Percentiles rank a stretch among this genome's conserved stretches.
Conservation (phyloP, 2,329 filamentous ascomycete species). For the Dendrostoma leiphaemia region DNA sequence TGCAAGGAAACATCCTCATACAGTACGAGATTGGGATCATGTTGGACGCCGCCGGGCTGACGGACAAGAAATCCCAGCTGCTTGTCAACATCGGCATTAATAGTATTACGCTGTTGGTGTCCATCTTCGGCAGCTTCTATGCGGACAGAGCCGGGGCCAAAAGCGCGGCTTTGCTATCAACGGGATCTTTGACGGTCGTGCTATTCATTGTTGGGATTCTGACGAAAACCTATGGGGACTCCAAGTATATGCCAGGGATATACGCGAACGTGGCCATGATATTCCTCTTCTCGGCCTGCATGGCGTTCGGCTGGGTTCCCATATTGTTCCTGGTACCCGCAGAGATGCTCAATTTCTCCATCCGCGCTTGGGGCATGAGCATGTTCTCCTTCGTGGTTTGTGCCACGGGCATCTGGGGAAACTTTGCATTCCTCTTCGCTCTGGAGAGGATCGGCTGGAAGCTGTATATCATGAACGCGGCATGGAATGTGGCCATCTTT, state of each 20-base stretch:
- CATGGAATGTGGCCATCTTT: slow-evolving; percentile 23
- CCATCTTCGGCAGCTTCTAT: slow-evolving; percentile 32
- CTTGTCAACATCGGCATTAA: slow-evolving; percentile 35
- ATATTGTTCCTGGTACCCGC: slow-evolving; percentile 7
- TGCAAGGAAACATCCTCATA: slow-evolving; percentile 31
- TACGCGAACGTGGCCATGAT: slow-evolving; percentile 17
- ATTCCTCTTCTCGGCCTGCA: slow-evolving; percentile 14
- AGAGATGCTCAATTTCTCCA: slow-evolving; percentile 17
- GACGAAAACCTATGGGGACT: slow-evolving; percentile 27
- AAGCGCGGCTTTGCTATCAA: slow-evolving; percentile 24
- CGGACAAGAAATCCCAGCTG: slow-evolving; percentile 26
- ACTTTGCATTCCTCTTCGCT: slow-evolving; percentile 21
- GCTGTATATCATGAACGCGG: slow-evolving; percentile 24
- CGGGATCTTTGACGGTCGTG: slow-evolving; percentile 23
- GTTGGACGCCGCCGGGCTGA: slow-evolving; percentile 29
- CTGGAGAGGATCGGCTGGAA: slow-evolving; percentile 24
- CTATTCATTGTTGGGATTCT: slow-evolving; percentile 41
- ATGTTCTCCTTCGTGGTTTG: slow-evolving; percentile 16
- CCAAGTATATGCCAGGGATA: slow-evolving; percentile 11
- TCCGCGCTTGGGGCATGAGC: slow-evolving; percentile 30
- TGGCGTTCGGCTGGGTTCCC: slow-evolving; percentile 11
- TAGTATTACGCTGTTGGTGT: slow-evolving; percentile 33
- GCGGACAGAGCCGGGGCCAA: slow-evolving; percentile 32
- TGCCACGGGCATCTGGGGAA: slow-evolving; percentile 18
- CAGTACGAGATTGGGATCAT: slow-evolving; percentile 30